Evolutionary conservation across 495 filamentous ascomycete genomes (phyloP).

Genomic region (Penicillium atrosanguineum): DNA sequence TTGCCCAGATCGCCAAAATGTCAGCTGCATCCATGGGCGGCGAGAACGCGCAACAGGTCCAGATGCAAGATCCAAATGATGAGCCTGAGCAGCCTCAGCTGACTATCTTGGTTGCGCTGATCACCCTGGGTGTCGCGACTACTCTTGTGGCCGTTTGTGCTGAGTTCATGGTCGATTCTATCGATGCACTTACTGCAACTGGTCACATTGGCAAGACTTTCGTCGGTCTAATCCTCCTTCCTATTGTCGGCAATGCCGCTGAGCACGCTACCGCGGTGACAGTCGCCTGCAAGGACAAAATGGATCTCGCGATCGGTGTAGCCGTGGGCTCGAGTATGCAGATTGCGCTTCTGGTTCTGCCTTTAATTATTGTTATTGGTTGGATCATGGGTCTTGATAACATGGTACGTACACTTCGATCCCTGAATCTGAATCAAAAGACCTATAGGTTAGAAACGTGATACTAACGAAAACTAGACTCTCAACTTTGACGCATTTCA

Average conservation of each 20-base stretch:
- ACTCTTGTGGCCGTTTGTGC: conserved; percentile 83
- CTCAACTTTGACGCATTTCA: conserved; percentile 82
- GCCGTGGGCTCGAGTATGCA: conserved; percentile 86
- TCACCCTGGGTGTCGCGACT: conserved; percentile 69
- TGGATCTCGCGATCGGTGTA: conserved; percentile 84
- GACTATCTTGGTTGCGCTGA: conserved; percentile 62
- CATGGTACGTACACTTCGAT: conserved; percentile 30
- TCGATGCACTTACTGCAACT: conserved; percentile 61
- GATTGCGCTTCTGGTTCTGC: conserved; percentile 77
- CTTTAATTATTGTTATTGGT: conserved; percentile 73
- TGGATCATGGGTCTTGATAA: conserved; percentile 64
- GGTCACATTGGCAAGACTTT: conserved; percentile 67
- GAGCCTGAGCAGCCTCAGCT: conserved; percentile 74
- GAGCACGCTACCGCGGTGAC: conserved; percentile 87
- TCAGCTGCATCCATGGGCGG: conserved; percentile 38
- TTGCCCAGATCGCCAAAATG: conserved; percentile 60
- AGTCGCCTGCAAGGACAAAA: conserved; percentile 85
- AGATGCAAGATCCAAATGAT: conserved; percentile 47
- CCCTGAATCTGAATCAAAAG: background rate
- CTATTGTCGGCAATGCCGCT: conserved; percentile 88
- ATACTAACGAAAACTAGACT: conserved; percentile 44
- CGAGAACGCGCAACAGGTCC: conserved; percentile 42
- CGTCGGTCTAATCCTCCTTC: conserved; percentile 78
- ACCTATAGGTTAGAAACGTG: too few relatives aligned
- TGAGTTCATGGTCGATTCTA: conserved; percentile 84